A percentile compares a stretch with the other conserved stretches of the same genome.
These are phyloP conservation scores for Cryptococcus hybrid DNA, from an alignment of 1,284 basidiomycete genomes.

Conservation along the genomic window DNA sequence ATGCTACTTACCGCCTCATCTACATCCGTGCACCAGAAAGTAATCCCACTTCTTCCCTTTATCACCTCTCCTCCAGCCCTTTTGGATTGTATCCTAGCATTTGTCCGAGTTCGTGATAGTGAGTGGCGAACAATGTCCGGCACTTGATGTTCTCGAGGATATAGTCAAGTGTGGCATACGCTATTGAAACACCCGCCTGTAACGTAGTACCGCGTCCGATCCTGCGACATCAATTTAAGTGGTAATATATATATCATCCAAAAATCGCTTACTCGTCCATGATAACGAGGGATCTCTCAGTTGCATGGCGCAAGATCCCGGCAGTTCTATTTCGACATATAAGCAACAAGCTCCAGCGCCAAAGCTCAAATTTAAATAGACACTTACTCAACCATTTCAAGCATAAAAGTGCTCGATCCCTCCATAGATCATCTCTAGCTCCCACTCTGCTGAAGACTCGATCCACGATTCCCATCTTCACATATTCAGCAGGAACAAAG, in stretches of 20 bases:
- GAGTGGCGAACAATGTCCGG: constrained; percentile 89
- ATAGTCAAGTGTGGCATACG: constrained; percentile 85
- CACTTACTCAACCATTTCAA: constrained; percentile 51
- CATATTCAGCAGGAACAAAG: constrained; percentile 84
- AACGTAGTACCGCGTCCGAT: constrained; percentile 92
- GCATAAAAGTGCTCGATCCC: constrained; percentile 88
- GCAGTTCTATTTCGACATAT: constrained; percentile 40
- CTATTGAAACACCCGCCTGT: constrained; percentile 86
- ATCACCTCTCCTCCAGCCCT: constrained; percentile 5
- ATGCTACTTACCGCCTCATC: constrained; percentile 63
- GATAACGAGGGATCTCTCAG: constrained; percentile 78
- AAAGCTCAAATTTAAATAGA: not conserved
- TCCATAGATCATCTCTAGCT: constrained; percentile 90
- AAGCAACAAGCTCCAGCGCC: too few species aligned
- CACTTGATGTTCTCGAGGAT: constrained; percentile 71
- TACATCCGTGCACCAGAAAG: constrained; percentile 87
- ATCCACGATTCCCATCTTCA: constrained; percentile 82
- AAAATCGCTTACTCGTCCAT: constrained; percentile 70
- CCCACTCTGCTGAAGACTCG: constrained; percentile 92
- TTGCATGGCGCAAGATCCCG: constrained; percentile 68
- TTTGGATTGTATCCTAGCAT: constrained; percentile 65
- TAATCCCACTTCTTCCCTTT: constrained; percentile 54
- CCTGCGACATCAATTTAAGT: constrained; percentile 9
- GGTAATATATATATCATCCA: not conserved
- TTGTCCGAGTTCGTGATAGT: constrained; percentile 90